Evolutionary conservation across 352 stramenopile species (phyloP).

Genomic region (Phytopythium boreale): DNA sequence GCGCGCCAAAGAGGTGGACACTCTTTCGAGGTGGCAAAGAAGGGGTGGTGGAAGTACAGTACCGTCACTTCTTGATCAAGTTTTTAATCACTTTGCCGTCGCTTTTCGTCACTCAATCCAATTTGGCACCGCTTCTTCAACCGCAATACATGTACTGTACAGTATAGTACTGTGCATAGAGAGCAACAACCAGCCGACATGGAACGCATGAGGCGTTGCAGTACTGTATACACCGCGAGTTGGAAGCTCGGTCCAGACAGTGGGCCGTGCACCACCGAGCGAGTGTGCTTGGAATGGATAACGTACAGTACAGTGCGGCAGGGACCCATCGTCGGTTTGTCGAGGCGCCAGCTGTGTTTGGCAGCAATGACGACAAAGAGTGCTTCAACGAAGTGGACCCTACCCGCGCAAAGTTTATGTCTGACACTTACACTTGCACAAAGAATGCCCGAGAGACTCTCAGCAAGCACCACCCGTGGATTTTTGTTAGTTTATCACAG

Average conservation of each 20-base stretch:
- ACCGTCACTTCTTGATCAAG: background rate
- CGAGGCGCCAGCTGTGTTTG: background rate
- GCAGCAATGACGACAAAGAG: background rate
- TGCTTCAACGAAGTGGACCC: too few relatives aligned
- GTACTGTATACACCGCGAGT: too few relatives aligned
- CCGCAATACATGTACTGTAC: too few relatives aligned
- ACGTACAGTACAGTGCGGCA: background rate
- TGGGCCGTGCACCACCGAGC: too few relatives aligned
- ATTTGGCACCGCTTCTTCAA: too few relatives aligned
- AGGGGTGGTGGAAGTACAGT: background rate
- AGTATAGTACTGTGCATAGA: too few relatives aligned
- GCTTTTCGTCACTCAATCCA: too few relatives aligned
- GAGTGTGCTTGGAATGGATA: background rate
- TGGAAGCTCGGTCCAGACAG: too few relatives aligned
- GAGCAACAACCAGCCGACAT: too few relatives aligned
- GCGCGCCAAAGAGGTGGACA: constrained; percentile 2
- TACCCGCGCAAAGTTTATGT: background rate
- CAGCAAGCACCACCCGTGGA: background rate
- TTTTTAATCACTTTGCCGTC: too few relatives aligned
- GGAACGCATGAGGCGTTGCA: too few relatives aligned
- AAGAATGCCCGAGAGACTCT: background rate
- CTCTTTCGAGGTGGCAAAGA: background rate
- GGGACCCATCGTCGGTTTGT: background rate
- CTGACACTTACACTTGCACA: background rate
- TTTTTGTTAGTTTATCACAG: background rate